A percentile compares a stretch with the other conserved stretches of the same genome.
Conservation (phyloP, 2,329 filamentous ascomycete genomes). For the Colletotrichum tropicale region DNA sequence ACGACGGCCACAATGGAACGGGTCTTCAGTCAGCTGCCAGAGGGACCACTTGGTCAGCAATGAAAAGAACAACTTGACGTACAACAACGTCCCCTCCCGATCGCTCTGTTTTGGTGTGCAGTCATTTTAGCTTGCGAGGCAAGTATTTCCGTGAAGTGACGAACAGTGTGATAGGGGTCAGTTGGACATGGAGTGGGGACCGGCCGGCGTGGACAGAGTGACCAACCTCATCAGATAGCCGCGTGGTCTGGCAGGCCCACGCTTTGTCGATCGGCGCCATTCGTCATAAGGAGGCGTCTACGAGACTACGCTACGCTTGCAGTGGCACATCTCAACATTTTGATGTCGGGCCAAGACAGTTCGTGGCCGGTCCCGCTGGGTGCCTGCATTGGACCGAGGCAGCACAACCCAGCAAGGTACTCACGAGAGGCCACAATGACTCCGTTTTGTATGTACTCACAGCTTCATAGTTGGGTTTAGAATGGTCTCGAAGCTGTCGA, state of each 20-base stretch:
- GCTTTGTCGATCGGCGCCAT: not conserved
- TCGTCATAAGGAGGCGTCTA: not conserved
- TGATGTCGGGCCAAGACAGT: not conserved
- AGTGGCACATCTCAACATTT: not conserved
- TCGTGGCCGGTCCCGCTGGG: not conserved
- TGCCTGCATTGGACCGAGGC: not conserved
- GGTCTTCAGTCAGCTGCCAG: conserved; percentile 38
- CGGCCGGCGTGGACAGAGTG: not conserved
- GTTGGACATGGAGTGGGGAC: not conserved
- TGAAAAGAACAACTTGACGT: conserved; percentile 34
- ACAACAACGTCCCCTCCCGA: conserved; percentile 20
- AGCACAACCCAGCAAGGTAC: not conserved
- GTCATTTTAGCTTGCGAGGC: not conserved
- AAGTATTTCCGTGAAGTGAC: not conserved
- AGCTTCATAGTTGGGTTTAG: not conserved
- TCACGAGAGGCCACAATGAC: not conserved
- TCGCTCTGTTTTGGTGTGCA: conserved; percentile 3
- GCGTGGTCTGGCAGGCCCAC: not conserved
- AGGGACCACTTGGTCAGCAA: conserved; percentile 48
- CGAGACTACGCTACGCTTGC: not conserved
- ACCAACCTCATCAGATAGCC: not conserved
- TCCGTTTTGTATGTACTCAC: not conserved
- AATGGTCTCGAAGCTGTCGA: not conserved
- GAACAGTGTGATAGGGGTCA: not conserved
- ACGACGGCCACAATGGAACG: conserved; percentile 36